Base-by-base conservation (phyloP, 371 early-diverging fungal species). In the Actinomortierella ambigua region DNA sequence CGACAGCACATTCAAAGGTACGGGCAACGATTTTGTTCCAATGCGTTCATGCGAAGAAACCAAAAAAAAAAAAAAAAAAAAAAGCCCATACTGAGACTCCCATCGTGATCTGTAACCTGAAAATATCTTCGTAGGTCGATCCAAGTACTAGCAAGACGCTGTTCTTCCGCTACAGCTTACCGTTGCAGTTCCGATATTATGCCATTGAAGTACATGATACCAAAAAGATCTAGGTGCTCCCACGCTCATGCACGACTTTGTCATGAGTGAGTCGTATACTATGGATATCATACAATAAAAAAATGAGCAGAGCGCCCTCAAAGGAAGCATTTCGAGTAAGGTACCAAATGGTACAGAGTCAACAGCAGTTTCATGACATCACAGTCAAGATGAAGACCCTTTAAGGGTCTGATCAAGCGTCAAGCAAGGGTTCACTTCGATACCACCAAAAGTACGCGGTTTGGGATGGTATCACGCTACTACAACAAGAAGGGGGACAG, bases 391-490 rank as follows among this genome's bases (percentile, higher is more conserved):
- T 66, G n/a, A 56, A 63, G 11, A 49, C 54, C 9, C n/a, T 5
- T 28, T 43, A 34, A 11, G 11, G 47, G 63, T 49, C 53, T 20
- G 22, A 58, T 28, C 24, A 48, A 51, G 9, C 56, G 56, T 15
- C 62, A 63, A 40, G 60, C 73, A 11, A 22, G 65, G 42, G 58
- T 73, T 18, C 18, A 59, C 18, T 73, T 66, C 18, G 73, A 73
- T 3, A 17, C 56, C 0, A 53, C 28, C 39, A 48, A 50, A 2
- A 66, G 60, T 1, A 42, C 73, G 11, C 61, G 50, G 7, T 71
- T 71, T 18, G 73, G 66, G 7, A 62, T 71, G 40, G 29, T 71
- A 3, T 66, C 73, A 15, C 73, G 73, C 7, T 63, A 71, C 53
- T 71, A 62, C 27, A 53, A 71, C 26, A 24, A 18, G 8, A 22